Evolutionary conservation across 2,329 filamentous ascomycete species (phyloP).

Genomic region (Microthyrium microscopicum): DNA sequence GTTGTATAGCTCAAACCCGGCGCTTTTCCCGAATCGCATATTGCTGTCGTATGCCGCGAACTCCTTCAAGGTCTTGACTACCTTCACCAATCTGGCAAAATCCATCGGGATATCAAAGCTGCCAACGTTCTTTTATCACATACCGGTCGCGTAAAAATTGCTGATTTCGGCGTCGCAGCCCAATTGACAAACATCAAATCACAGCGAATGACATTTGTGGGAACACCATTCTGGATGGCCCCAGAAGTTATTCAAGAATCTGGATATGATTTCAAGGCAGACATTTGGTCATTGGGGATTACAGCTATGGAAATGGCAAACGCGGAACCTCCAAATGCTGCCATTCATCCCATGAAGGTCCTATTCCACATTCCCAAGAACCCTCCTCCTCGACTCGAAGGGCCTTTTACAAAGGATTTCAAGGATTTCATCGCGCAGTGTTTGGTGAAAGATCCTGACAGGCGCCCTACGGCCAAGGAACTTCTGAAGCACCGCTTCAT

Average conservation of each 20-base stretch:
- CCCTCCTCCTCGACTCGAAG: constrained; percentile 69
- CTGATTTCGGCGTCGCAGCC: constrained; percentile 92
- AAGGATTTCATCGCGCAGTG: constrained; percentile 87
- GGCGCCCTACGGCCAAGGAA: constrained; percentile 69
- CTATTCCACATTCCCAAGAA: constrained; percentile 94
- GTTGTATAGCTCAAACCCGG: constrained; percentile 63
- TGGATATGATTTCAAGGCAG: constrained; percentile 92
- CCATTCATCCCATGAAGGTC: constrained; percentile 98
- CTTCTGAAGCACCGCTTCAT: constrained; percentile 81
- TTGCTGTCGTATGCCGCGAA: constrained; percentile 87
- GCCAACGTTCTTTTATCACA: constrained; percentile 91
- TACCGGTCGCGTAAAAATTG: constrained; percentile 80
- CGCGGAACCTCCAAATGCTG: constrained; percentile 84
- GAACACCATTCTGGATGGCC: constrained; percentile 98
- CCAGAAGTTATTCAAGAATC: constrained; percentile 98
- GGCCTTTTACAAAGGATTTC: constrained; percentile 73
- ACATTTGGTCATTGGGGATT: constrained; percentile 94
- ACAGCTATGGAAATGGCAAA: constrained; percentile 83
- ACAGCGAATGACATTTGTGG: constrained; percentile 91
- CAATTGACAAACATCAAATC: constrained; percentile 97
- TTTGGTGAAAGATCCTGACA: constrained; percentile 79
- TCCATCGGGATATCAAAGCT: constrained; percentile 92
- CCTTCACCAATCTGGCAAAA: constrained; percentile 83
- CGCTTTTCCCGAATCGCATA: constrained; percentile 73
- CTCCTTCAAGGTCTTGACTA: constrained; percentile 83